Evolutionary conservation across 192 early-diverging fungal genomes (phyloP).

Genomic region (Podila horticola): DNA sequence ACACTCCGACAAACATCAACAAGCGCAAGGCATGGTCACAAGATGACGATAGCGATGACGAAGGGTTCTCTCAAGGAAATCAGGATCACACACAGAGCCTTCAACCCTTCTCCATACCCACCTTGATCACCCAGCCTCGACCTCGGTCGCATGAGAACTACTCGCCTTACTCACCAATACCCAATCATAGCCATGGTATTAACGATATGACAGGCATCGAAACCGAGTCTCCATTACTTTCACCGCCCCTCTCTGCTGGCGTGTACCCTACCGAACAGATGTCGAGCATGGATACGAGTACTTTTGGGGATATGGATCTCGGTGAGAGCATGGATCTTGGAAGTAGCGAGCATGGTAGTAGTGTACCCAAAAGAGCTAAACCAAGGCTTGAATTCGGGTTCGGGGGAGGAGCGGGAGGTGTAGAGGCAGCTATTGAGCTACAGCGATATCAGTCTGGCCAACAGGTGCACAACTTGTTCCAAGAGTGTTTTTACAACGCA

Average conservation of each 20-base stretch:
- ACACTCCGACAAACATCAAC: neutral
- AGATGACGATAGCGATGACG: neutral
- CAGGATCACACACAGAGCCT: neutral
- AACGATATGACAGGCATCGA: neutral
- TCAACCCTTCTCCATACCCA: neutral
- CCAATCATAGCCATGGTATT: neutral
- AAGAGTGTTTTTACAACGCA: constrained; percentile 27
- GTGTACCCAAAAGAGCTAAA: neutral
- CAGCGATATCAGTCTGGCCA: constrained; percentile 2
- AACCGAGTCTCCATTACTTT: neutral
- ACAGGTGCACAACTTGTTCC: constrained; percentile 3
- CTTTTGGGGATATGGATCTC: neutral
- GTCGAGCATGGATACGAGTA: neutral
- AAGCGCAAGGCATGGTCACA: neutral
- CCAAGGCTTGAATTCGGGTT: constrained; percentile 3
- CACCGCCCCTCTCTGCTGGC: neutral
- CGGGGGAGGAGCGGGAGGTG: neutral
- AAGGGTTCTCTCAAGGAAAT: neutral
- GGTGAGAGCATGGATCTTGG: neutral
- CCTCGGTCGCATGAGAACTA: neutral
- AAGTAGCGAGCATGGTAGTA: neutral
- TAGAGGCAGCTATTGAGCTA: constrained; percentile 6
- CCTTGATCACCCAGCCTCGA: neutral
- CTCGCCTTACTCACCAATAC: neutral
- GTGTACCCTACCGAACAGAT: neutral